A percentile compares a stretch with the other conserved stretches of the same genome.
Evolutionary conservation across 805 yeast species (phyloP).

Genomic region (Dipodascus geniculatus): DNA sequence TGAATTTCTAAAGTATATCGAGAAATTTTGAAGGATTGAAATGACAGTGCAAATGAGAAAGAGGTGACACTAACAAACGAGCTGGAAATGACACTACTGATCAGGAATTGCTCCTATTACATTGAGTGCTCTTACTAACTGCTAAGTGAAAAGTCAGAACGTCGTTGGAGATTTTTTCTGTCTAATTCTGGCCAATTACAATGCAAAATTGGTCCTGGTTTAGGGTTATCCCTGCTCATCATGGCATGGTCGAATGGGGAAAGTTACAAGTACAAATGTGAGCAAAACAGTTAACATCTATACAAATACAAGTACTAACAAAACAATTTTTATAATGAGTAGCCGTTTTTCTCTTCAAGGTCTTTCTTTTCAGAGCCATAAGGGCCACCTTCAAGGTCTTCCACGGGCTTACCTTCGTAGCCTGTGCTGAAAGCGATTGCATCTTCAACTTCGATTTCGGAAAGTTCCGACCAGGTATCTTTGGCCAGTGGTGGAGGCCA

Average conservation of each 20-base stretch:
- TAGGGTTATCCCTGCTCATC: background rate
- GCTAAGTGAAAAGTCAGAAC: too few relatives aligned
- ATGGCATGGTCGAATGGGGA: background rate
- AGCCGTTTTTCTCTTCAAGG: background rate
- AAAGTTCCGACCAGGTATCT: background rate
- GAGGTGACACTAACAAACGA: too few relatives aligned
- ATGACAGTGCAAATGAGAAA: too few relatives aligned
- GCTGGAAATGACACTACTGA: too few relatives aligned
- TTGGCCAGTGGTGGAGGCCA: background rate
- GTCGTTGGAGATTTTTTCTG: too few relatives aligned
- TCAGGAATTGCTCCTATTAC: background rate
- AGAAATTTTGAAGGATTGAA: background rate
- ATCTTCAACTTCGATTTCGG: background rate
- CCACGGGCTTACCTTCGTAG: background rate
- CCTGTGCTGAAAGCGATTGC: background rate
- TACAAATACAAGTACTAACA: background rate
- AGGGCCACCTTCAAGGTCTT: background rate
- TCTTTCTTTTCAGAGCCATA: background rate
- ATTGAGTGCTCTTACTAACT: background rate
- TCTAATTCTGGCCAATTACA: background rate
- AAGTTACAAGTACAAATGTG: background rate
- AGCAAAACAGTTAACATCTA: background rate
- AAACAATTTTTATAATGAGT: background rate
- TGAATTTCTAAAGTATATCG: background rate
- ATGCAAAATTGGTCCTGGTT: background rate